Conservation (phyloP, 179 eudicot genomes). For the Drosera spatulata region DNA sequence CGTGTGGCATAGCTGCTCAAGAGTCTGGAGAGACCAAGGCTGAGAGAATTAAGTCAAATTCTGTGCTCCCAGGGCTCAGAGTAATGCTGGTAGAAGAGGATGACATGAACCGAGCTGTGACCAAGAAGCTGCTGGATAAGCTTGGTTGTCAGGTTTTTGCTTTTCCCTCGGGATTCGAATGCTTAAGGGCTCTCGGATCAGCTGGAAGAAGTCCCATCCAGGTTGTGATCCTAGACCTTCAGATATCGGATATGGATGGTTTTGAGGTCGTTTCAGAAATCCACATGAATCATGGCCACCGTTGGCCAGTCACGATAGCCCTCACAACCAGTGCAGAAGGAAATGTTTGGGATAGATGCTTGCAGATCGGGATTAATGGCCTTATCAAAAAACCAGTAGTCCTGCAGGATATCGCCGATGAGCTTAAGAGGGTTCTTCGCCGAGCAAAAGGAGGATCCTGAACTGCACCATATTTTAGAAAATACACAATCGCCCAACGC, state of each 20-base stretch:
- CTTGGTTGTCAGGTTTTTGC: constrained; percentile 60
- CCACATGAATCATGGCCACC: constrained; percentile 50
- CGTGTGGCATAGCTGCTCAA: constrained; percentile 29
- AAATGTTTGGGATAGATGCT: constrained; percentile 41
- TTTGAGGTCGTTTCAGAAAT: constrained; percentile 49
- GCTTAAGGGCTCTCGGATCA: constrained; percentile 44
- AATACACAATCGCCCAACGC: too few species aligned
- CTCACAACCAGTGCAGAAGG: constrained; percentile 43
- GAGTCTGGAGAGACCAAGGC: constrained; percentile 35
- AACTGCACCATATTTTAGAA: too few species aligned
- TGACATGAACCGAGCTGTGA: constrained; percentile 62
- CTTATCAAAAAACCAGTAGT: constrained; percentile 59
- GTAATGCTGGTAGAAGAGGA: constrained; percentile 69
- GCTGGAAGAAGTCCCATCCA: constrained; percentile 26
- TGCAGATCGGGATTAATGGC: constrained; percentile 15
- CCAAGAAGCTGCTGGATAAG: constrained; percentile 56
- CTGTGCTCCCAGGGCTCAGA: constrained; percentile 47
- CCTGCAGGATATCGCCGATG: constrained; percentile 51
- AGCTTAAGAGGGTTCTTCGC: constrained; percentile 45
- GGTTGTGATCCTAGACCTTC: constrained; percentile 60
- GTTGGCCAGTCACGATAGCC: constrained; percentile 68
- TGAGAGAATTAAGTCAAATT: constrained; percentile 16
- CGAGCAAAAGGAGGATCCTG: constrained; percentile 18
- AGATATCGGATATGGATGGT: constrained; percentile 59
- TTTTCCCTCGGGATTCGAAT: constrained; percentile 56